Evolutionary conservation across 2,329 filamentous ascomycete genomes (phyloP).

Genomic region (Elsinoe ampelina): DNA sequence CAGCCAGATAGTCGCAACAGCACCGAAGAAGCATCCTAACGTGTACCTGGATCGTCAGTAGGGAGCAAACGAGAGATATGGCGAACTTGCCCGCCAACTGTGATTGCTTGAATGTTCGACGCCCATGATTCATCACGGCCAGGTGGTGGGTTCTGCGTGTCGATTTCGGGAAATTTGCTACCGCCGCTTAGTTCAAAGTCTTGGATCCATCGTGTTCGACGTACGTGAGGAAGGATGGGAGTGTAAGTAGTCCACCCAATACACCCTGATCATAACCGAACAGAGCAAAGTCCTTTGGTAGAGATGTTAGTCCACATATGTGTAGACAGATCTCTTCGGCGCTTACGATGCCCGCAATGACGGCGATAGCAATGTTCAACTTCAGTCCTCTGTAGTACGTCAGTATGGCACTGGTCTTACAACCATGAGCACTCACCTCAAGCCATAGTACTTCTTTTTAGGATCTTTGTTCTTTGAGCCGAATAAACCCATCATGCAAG

Average conservation of each 20-base stretch:
- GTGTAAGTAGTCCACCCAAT: conserved; percentile 35
- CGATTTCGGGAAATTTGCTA: conserved; percentile 31
- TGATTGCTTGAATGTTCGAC: conserved; percentile 24
- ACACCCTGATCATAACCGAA: conserved; percentile 27
- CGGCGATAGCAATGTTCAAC: conserved; percentile 35
- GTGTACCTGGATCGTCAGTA: conserved; percentile 21
- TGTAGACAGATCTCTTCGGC: neutral
- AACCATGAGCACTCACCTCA: neutral
- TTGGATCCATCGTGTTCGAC: neutral
- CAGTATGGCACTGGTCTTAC: neutral
- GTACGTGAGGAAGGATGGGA: conserved; percentile 32
- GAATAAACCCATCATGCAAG: neutral
- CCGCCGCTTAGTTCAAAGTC: neutral
- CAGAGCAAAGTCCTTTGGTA: conserved; percentile 10
- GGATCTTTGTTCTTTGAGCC: conserved; percentile 3
- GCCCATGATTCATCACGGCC: conserved; percentile 13
- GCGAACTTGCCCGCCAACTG: conserved; percentile 1
- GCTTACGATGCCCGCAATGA: conserved; percentile 34
- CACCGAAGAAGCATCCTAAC: conserved; percentile 41
- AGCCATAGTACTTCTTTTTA: conserved; percentile 7
- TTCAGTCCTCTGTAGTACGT: neutral
- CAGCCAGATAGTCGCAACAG: conserved; percentile 40
- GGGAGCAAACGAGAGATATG: neutral
- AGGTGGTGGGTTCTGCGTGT: conserved; percentile 20
- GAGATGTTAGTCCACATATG: neutral